Evolutionary conservation across 257 asterid species (phyloP), one percentile per base, ranked within the genome.

Genomic region (Petrea volubilis): DNA sequence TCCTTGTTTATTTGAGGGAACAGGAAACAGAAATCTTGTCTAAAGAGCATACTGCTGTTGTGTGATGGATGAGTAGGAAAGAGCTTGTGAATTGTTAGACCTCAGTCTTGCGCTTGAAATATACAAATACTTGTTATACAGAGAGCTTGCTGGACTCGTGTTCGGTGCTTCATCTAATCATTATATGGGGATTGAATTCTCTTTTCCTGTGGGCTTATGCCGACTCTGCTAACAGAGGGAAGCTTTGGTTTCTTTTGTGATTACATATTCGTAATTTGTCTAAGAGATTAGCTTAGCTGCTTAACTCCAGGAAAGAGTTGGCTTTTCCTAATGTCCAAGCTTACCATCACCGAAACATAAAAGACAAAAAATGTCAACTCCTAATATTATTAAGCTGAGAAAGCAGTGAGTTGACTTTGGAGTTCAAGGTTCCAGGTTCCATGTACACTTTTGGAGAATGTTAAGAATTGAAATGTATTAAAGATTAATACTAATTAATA

Each of bases 381-480:
- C 11, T 7, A 38, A 18, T 15, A 56, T 15, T 29, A 10, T 40
- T 40, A 41, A 38, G 0, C 15, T 57, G 56, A 5, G 59, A 41
- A 12, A 6, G 14, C 66, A 55, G 40, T 52, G 9, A 46, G 72
- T 55, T 62, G 73, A 68, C 64, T 13, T 63, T 6, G 0, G 31
- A 34, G 33, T 62, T 44, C 79, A 44, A 28, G 61, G 25, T 61
- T 51, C 27, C 66, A 27, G 60, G 27, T 62, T 52, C 29, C 71
- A 65, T 67, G 38, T 67, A 31, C 34, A 40, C 50, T n/a, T 50
- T 34, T 43, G 41, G 59, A 59, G 50, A 62, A 31, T 9, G 49
- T 38, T 47, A 40, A 49, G 58, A 29, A 47, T 41, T 70, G 51
- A 74, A 70, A 74, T 49, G 69, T 66, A 20, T 64, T 6, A 24